phyloP scores from a whole-genome alignment of 495 filamentous ascomycete genomes.

The Penicillium verhagenii region DNA sequence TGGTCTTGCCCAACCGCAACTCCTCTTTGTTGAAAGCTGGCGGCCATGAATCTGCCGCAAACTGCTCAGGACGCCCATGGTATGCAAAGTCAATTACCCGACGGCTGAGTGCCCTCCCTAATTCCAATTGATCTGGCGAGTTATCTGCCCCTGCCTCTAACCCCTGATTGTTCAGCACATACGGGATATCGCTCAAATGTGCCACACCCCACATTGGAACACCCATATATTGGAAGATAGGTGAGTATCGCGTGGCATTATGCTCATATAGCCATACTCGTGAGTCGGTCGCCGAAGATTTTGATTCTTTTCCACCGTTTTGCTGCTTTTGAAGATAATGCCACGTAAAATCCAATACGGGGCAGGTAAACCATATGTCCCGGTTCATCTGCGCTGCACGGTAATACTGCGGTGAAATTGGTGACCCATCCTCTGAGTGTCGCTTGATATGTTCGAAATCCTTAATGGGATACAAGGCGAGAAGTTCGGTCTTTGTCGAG shows the following conservation, averaged over 20 bases:
- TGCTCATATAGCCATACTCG: slow-evolving; percentile 39
- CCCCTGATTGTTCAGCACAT: slow-evolving; percentile 35
- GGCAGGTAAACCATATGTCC: slow-evolving; percentile 47
- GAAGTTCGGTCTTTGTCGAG: slow-evolving; percentile 20
- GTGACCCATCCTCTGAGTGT: slow-evolving; percentile 6
- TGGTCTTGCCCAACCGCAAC: not conserved
- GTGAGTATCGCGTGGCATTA: slow-evolving; percentile 43
- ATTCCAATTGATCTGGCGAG: slow-evolving; percentile 13
- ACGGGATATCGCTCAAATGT: slow-evolving; percentile 48
- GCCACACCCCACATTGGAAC: slow-evolving; percentile 36
- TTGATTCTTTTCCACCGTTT: slow-evolving; percentile 1
- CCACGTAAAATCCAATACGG: slow-evolving; percentile 38
- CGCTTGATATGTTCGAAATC: slow-evolving; percentile 33
- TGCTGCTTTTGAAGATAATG: slow-evolving; percentile 32
- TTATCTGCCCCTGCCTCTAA: slow-evolving; percentile 22
- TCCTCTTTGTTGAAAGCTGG: not conserved
- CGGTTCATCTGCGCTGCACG: slow-evolving; percentile 44
- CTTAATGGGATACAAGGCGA: slow-evolving; percentile 35
- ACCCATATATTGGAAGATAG: slow-evolving; percentile 27
- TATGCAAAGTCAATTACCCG: not conserved
- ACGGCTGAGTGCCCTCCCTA: not conserved
- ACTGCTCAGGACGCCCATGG: not conserved
- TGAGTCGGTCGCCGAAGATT: too few relatives aligned
- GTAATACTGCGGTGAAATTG: slow-evolving; percentile 38
- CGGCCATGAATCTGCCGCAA: not conserved